Evolutionary conservation across 257 asterid species (phyloP).

Genomic region (Solanum pimpinellifolium): DNA sequence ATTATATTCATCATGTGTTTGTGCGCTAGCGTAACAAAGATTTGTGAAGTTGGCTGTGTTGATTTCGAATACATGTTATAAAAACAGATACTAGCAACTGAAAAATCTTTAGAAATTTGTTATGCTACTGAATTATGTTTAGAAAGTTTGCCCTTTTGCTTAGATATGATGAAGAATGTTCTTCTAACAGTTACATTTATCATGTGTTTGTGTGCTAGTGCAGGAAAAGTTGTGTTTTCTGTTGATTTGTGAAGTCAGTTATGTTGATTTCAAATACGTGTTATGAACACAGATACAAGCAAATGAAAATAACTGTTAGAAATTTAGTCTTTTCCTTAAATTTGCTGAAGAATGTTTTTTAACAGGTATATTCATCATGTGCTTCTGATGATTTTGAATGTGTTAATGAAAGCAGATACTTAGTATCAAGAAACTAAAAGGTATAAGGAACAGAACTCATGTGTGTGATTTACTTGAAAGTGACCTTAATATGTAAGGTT

Average conservation of each 20-base stretch:
- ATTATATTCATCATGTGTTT: background rate
- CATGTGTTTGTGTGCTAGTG: background rate
- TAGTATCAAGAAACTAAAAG: background rate
- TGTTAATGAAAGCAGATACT: background rate
- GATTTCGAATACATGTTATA: background rate
- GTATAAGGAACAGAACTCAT: background rate
- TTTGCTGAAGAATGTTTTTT: background rate
- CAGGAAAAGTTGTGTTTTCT: background rate
- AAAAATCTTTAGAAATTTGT: background rate
- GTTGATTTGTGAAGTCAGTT: background rate
- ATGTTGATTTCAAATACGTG: background rate
- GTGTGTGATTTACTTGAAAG: background rate
- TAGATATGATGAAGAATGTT: background rate
- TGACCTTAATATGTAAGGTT: background rate
- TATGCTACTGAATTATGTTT: background rate
- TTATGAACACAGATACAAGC: background rate
- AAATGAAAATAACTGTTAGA: background rate
- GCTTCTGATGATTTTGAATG: background rate
- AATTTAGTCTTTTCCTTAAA: background rate
- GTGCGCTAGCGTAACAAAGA: background rate
- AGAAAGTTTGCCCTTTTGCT: background rate
- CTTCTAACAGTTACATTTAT: background rate
- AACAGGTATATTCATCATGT: background rate
- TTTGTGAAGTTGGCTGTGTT: background rate
- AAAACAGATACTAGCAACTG: background rate